phyloP scores from a whole-genome alignment of 305 asterid genomes.

The Rubia balearica region DNA sequence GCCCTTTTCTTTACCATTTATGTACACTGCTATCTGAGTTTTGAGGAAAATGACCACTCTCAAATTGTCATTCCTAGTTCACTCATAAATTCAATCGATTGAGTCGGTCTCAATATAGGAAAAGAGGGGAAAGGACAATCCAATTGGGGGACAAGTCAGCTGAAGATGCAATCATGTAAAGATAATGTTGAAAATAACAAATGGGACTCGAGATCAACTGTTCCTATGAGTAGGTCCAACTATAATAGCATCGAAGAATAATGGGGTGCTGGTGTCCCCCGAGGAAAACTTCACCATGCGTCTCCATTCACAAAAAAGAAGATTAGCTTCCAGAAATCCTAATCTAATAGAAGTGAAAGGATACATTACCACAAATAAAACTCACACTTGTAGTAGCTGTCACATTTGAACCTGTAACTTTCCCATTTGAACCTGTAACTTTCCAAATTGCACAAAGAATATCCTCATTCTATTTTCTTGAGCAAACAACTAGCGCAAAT shows the following conservation, averaged over 20 bases:
- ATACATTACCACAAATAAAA: too few relatives aligned
- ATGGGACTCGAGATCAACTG: not conserved
- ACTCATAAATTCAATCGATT: not conserved
- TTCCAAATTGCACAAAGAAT: not conserved
- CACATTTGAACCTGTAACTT: too few relatives aligned
- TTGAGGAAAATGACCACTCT: not conserved
- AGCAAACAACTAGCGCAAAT: not conserved
- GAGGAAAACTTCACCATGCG: not conserved
- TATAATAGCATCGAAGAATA: not conserved
- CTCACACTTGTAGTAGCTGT: too few relatives aligned
- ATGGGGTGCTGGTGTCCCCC: not conserved
- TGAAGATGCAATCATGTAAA: conserved; percentile 1
- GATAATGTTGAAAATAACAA: conserved; percentile 7
- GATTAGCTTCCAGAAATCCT: too few relatives aligned
- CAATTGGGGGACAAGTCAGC: not conserved
- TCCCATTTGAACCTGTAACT: too few relatives aligned
- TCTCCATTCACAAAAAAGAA: too few relatives aligned
- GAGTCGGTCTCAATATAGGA: not conserved
- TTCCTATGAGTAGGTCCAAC: not conserved
- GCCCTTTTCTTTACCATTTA: not conserved
- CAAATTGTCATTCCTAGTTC: not conserved
- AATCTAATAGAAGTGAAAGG: too few relatives aligned
- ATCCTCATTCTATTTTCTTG: not conserved
- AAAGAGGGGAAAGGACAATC: not conserved
- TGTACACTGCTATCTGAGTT: not conserved